A percentile compares a stretch with the other conserved stretches of the same genome.
Conservation (phyloP, 73 alveolate species). For the Stentor coeruleus region DNA sequence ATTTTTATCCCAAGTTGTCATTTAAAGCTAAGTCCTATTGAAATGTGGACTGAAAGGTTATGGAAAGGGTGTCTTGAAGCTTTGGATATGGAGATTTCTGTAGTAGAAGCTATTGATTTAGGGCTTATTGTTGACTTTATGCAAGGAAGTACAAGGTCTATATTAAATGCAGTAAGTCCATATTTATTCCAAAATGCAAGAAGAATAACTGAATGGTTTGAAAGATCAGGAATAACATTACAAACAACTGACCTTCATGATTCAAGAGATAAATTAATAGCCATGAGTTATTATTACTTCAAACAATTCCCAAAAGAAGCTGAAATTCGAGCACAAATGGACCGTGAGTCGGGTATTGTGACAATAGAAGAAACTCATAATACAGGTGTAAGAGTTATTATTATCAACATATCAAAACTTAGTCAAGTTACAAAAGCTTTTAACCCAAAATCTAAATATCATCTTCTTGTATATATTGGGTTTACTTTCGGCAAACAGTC, state of each 20-base stretch:
- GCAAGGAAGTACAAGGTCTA: conserved; percentile 19
- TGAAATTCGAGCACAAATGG: background rate
- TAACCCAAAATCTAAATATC: background rate
- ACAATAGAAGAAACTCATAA: background rate
- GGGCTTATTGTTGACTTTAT: conserved; percentile 16
- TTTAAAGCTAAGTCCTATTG: background rate
- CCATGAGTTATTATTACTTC: conserved; percentile 20
- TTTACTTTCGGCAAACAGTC: conserved; percentile 19
- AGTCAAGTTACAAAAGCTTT: background rate
- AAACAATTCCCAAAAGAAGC: conserved; percentile 4
- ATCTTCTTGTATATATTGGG: conserved; percentile 9
- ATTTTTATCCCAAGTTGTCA: conserved; percentile 14
- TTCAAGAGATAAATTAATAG: background rate
- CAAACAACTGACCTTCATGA: background rate
- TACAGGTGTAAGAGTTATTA: conserved; percentile 1
- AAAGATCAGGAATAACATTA: background rate
- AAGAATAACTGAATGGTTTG: background rate
- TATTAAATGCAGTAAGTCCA: background rate
- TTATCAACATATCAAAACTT: background rate
- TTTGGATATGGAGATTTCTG: background rate
- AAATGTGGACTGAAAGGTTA: background rate
- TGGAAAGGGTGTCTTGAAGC: background rate
- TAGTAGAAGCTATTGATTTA: conserved; percentile 9
- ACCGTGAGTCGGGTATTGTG: background rate
- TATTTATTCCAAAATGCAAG: background rate